These are phyloP conservation scores for Macaranga tanarius DNA, from an alignment of 441 rosid genomes.

Conservation along the genomic window DNA sequence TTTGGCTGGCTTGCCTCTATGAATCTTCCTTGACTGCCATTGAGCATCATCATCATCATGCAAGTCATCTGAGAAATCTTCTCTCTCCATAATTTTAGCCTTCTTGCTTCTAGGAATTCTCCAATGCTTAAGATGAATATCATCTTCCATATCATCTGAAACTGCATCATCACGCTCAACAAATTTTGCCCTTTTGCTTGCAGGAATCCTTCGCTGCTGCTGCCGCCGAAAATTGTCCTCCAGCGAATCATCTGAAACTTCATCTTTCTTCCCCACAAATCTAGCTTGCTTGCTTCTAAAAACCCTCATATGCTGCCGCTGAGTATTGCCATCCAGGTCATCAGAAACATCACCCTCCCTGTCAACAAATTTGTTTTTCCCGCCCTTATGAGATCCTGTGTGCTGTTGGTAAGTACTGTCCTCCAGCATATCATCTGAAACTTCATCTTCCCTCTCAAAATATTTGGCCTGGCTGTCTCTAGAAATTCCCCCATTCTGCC, in stretches of 20 bases:
- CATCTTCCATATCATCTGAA: conserved; percentile 47
- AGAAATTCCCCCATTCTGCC: conserved; percentile 26
- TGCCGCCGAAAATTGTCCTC: conserved; percentile 29
- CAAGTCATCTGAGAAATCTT: conserved; percentile 27
- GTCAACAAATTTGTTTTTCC: conserved; percentile 35
- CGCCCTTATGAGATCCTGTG: conserved; percentile 24
- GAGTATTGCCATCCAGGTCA: conserved; percentile 36
- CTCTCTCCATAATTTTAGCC: conserved; percentile 29
- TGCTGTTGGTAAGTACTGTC: conserved; percentile 31
- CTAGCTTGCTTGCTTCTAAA: conserved; percentile 38
- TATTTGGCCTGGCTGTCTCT: conserved; percentile 32
- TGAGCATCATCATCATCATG: conserved; percentile 22
- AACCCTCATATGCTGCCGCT: conserved; percentile 30
- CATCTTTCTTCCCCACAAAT: conserved; percentile 37
- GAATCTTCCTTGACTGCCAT: conserved; percentile 15
- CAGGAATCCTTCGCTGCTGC: conserved; percentile 34
- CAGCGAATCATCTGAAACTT: conserved; percentile 40
- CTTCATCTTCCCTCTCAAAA: conserved; percentile 42
- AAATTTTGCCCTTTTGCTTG: conserved; percentile 40
- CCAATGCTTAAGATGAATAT: conserved; percentile 16
- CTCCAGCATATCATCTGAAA: conserved; percentile 49
- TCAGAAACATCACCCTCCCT: conserved; percentile 39
- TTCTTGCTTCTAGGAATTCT: conserved; percentile 24
- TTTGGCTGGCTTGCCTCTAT: conserved; percentile 31
- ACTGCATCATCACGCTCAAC: conserved; percentile 40